Evolutionary conservation across 73 alveolate species (phyloP), one percentile per base, ranked within the genome.

Genomic region (Halteria grandinella): DNA sequence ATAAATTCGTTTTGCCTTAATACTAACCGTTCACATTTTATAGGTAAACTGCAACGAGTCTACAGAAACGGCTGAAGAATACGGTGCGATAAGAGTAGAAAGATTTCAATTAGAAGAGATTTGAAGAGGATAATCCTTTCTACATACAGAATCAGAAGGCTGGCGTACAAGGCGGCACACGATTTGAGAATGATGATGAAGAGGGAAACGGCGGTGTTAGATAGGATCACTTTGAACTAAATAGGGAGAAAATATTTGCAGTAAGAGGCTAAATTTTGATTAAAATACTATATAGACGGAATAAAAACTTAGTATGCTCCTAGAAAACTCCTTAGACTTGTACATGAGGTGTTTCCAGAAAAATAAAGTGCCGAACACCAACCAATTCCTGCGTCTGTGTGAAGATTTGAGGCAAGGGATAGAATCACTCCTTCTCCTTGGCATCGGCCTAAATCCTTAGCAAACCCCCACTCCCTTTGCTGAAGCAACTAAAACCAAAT

Each of bases 121-220:
- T 21, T 44, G 64, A 66, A 45, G n/a, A 66, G 25, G 80, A 66
- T 15, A 66, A 66, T 33, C 80, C 80, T 5, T 66, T n/a, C 28
- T 66, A 66, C 47, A 33, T 60, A 60, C 77, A 1, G 47, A 66
- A 15, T 7, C 21, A 27, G 58, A 44, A 25, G 6, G 27, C 12
- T 41, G 47, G 33, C 32, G 29, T 47, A 12, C 34, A n/a, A 44
- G 18, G n/a, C n/a, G n/a, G n/a, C n/a, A n/a, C n/a, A n/a, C n/a
- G n/a, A n/a, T n/a, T n/a, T n/a, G n/a, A n/a, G n/a, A n/a, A n/a
- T n/a, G n/a, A n/a, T 10, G 47, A 66, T 45, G 43, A 34, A 25
- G 66, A 66, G 6, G 80, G 47, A 25, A 52, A 66, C 7, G 69
- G 52, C 23, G 7, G 33, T 3, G 1, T 24, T 2, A 28, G 47